Conservation (phyloP, 2,329 filamentous ascomycete genomes). For the Pseudodiploospora longispora region DNA sequence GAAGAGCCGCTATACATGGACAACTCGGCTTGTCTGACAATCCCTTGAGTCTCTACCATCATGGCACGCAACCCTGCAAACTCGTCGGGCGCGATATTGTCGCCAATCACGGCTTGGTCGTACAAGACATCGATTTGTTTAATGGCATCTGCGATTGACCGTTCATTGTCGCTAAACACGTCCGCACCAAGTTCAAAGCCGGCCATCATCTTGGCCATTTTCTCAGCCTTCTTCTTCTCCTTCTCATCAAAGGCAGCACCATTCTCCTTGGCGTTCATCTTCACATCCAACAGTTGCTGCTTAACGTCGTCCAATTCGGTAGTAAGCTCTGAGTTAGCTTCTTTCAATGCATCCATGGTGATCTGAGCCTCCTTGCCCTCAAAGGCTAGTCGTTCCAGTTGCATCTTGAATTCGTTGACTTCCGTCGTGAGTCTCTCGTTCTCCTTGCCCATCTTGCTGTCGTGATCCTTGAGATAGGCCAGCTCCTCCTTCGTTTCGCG, state of each 20-base stretch:
- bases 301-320: slow-evolving; percentile 89
- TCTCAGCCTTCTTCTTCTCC: slow-evolving; percentile 96
- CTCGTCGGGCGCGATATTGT: slow-evolving; percentile 73
- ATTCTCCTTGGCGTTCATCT: slow-evolving; percentile 93
- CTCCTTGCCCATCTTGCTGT: slow-evolving; percentile 74
- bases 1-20: slow-evolving; percentile 65
- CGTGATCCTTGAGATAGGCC: slow-evolving; percentile 74
- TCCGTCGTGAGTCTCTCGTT: slow-evolving; percentile 82
- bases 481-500: slow-evolving; percentile 83
- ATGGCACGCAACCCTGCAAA: slow-evolving; percentile 68
- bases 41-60: slow-evolving; percentile 82
- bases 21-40: slow-evolving; percentile 86
- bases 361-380: slow-evolving; percentile 96
- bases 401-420: slow-evolving; percentile 91
- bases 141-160: slow-evolving; percentile 74
- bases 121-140: slow-evolving; percentile 73
- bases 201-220: slow-evolving; percentile 99
- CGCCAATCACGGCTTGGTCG: slow-evolving; percentile 67
- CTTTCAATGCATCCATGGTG: slow-evolving; percentile 95
- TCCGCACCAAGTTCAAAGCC: slow-evolving; percentile 91
- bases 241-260: slow-evolving; percentile 89
- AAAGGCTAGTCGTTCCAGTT: slow-evolving; percentile 88
- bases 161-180: slow-evolving; percentile 89
- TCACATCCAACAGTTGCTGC: slow-evolving; percentile 89
- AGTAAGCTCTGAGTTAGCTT: slow-evolving; percentile 89